Evolutionary conservation across 73 alveolate genomes (phyloP), one percentile per base, ranked within the genome.

Genomic region (Paramecium pentaurelia): DNA sequence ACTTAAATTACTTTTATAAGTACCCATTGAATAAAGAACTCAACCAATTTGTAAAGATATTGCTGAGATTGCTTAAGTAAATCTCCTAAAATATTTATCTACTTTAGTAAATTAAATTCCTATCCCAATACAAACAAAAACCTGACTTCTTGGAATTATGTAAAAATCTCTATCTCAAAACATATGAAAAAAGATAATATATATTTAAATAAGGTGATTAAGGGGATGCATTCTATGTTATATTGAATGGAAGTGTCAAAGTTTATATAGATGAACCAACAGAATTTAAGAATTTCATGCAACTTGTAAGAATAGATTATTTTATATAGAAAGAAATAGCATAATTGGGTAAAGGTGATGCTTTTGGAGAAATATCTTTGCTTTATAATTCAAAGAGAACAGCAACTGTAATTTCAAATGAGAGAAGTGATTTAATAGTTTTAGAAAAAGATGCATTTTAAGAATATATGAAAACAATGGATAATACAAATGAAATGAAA

Each of bases 181-280:
- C 86, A 25, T 89, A 27, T 49, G 94, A 89, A 14, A 89, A 89
- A 34, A n/a, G 77, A 70, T 71, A 89, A 22, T 45, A 71, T 44
- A 64, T 89, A 12, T 89, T 89, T 45, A 89, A 89, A 54, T 25
- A 89, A 83, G 94, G 94, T 16, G 94, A 89, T 32, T 73, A 42
- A n/a, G 94, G 94, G 16, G 94, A 89, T 89, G 94, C 94, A 12
- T 89, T 89, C 44, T 89, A 89, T 89, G 88, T 89, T 6, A 89
- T 89, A 20, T 49, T 89, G 64, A 71, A 89, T 89, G 94, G 94
- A 18, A 89, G 94, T 89, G 94, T 89, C 4, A 89, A 77, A 45
- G 88, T 89, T 8, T 89, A 42, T 58, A 89, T 89, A 14, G 94
- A 89, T 71, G 94, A 89, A 49, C 94, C 94, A n/a, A 89, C 94